These are phyloP conservation scores for Kwoniella bestiolae DNA, from an alignment of 768 basidiomycete species.

Conservation along the genomic window DNA sequence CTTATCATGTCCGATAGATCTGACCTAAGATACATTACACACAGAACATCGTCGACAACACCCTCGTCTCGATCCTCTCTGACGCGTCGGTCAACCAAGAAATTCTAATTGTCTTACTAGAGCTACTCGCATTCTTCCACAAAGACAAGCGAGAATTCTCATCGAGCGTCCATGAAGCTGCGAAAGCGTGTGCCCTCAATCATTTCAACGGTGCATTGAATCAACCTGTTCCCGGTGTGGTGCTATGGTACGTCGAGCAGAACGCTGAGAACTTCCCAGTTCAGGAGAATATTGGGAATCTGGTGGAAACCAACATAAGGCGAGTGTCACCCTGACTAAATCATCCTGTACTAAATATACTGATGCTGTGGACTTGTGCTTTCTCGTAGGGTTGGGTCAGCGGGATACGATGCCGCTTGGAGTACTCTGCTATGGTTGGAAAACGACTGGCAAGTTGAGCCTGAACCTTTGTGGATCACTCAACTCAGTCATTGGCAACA, in stretches of 20 bases:
- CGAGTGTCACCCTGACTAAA: neutral
- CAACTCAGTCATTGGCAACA: conserved; percentile 47
- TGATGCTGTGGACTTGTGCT: too few relatives aligned
- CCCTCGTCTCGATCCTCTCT: conserved; percentile 27
- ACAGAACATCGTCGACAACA: conserved; percentile 34
- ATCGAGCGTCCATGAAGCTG: conserved; percentile 32
- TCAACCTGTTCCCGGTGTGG: conserved; percentile 36
- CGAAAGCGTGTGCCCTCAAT: conserved; percentile 37
- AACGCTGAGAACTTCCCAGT: conserved; percentile 30
- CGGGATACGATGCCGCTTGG: conserved; percentile 51
- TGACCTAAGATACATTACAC: neutral
- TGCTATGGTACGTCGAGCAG: conserved; percentile 49
- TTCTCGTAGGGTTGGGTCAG: conserved; percentile 26
- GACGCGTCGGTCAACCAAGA: conserved; percentile 30
- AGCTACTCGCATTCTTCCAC: conserved; percentile 44
- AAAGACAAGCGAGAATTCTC: conserved; percentile 38
- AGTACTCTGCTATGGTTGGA: conserved; percentile 40
- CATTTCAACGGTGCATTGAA: conserved; percentile 39
- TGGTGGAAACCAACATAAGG: conserved; percentile 46
- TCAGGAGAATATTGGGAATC: conserved; percentile 36
- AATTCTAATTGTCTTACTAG: conserved; percentile 35
- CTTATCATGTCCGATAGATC: neutral
- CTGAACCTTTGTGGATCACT: conserved; percentile 49
- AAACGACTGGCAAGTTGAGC: conserved; percentile 41
- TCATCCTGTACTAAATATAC: too few relatives aligned